A percentile compares a stretch with the other conserved stretches of the same genome.
phyloP scores from a whole-genome alignment of 2,329 filamentous ascomycete genomes.

The Zymoseptoria crescenta region DNA sequence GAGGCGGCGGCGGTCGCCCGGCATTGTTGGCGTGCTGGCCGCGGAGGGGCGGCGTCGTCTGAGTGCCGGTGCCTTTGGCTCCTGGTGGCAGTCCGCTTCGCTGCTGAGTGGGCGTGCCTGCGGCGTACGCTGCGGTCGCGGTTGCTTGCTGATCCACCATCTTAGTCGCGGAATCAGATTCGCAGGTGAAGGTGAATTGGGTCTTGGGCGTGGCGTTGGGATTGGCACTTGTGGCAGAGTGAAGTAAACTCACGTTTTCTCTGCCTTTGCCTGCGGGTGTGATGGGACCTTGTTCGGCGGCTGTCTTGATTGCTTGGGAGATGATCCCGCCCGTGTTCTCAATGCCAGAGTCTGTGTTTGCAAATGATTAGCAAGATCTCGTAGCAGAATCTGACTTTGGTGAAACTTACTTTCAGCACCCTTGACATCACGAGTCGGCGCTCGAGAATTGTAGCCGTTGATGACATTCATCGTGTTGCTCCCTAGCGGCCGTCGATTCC shows the following conservation, averaged over 20 bases:
- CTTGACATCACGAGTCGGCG: slow-evolving; percentile 14
- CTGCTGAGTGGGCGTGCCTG: slow-evolving; percentile 13
- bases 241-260: slow-evolving; percentile 65
- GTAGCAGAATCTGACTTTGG: slow-evolving; percentile 1
- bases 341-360: slow-evolving; percentile 40
- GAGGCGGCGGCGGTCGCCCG: slow-evolving; percentile 15
- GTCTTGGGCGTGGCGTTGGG: slow-evolving; percentile 59
- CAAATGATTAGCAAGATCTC: background rate
- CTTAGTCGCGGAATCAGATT: slow-evolving; percentile 75
- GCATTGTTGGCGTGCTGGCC: slow-evolving; percentile 8
- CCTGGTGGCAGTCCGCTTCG: slow-evolving; percentile 8
- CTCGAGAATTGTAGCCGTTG: slow-evolving; percentile 33
- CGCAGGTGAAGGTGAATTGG: slow-evolving; percentile 94
- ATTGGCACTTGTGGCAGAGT: slow-evolving; percentile 47
- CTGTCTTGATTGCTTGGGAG: slow-evolving; percentile 83
- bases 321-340: slow-evolving; percentile 61
- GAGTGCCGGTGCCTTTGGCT: slow-evolving; percentile 20
- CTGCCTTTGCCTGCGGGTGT: slow-evolving; percentile 60
- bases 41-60: slow-evolving; percentile 22
- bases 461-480: slow-evolving; percentile 34
- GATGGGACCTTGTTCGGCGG: slow-evolving; percentile 56
- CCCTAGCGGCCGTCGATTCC: slow-evolving; percentile 36
- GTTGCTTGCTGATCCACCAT: slow-evolving; percentile 43
- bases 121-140: slow-evolving; percentile 12
- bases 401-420: slow-evolving; percentile 17